Evolutionary conservation across 2,329 filamentous ascomycete genomes (phyloP).

Genomic region (Epicoccum nigrum): DNA sequence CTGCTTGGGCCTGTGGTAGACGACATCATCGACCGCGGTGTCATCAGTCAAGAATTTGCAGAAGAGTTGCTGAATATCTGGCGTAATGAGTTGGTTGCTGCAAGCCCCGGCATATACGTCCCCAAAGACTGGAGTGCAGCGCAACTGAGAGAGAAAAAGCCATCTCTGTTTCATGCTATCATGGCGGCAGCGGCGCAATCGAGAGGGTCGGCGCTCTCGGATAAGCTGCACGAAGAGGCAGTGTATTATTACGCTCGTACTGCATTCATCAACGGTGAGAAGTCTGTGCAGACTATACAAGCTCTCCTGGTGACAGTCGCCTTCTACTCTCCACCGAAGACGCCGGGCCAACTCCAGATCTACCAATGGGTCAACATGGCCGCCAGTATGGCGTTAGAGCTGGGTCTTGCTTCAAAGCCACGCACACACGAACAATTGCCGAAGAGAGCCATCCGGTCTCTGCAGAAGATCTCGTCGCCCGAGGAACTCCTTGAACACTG

Average conservation of each 20-base stretch:
- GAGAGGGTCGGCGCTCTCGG: conserved; percentile 39
- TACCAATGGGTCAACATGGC: conserved; percentile 46
- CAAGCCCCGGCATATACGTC: conserved; percentile 41
- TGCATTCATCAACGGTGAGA: conserved; percentile 46
- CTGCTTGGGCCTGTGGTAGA: conserved; percentile 33
- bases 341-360: conserved; percentile 41
- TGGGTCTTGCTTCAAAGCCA: conserved; percentile 46
- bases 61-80: conserved; percentile 40
- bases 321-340: conserved; percentile 44
- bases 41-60: conserved; percentile 38
- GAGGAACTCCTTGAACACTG: conserved; percentile 46
- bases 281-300: conserved; percentile 45
- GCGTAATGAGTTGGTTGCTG: conserved; percentile 35
- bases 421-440: conserved; percentile 48
- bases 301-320: conserved; percentile 43
- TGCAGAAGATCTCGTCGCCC: conserved; percentile 43
- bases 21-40: conserved; percentile 44
- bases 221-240: conserved; percentile 42
- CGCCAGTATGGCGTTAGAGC: conserved; percentile 44
- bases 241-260: conserved; percentile 42
- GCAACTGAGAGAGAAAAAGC: conserved; percentile 39
- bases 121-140: conserved; percentile 40
- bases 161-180: conserved; percentile 44
- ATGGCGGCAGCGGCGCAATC: conserved; percentile 46
- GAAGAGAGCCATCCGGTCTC: conserved; percentile 38